phyloP scores from a whole-genome alignment of 495 filamentous ascomycete genomes.

The Talaromyces thailandensis region DNA sequence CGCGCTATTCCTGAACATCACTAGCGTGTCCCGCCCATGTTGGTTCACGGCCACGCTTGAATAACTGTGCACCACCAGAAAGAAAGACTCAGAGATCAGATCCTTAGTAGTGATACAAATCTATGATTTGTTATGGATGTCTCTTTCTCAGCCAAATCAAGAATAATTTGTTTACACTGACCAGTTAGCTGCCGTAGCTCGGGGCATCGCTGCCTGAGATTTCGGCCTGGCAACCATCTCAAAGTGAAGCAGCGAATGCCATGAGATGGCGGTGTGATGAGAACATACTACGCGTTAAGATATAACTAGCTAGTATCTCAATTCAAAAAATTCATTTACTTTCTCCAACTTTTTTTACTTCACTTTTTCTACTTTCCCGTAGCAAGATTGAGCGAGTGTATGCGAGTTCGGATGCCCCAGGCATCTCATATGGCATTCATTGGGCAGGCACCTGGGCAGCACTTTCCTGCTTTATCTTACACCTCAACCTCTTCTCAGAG shows the following conservation, averaged over 20 bases:
- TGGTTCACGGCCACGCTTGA: too few relatives aligned
- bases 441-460: background rate
- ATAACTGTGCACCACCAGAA: too few relatives aligned
- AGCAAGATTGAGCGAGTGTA: background rate
- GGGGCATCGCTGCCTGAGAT: background rate
- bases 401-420: background rate
- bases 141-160: background rate
- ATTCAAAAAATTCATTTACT: background rate
- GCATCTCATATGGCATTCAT: background rate
- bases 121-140: background rate
- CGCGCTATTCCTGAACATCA: background rate
- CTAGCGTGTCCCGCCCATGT: background rate
- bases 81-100: background rate
- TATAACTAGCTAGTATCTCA: background rate
- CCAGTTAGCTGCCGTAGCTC: background rate
- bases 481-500: background rate
- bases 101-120: too few relatives aligned
- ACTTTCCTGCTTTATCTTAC: background rate
- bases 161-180: background rate
- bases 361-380: background rate
- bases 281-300: background rate
- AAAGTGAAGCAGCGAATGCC: background rate
- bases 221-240: background rate
- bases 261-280: background rate
- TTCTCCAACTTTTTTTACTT: background rate